Conservation (phyloP, 2,329 filamentous ascomycete genomes). For the Rasamsonia emersonii region DNA sequence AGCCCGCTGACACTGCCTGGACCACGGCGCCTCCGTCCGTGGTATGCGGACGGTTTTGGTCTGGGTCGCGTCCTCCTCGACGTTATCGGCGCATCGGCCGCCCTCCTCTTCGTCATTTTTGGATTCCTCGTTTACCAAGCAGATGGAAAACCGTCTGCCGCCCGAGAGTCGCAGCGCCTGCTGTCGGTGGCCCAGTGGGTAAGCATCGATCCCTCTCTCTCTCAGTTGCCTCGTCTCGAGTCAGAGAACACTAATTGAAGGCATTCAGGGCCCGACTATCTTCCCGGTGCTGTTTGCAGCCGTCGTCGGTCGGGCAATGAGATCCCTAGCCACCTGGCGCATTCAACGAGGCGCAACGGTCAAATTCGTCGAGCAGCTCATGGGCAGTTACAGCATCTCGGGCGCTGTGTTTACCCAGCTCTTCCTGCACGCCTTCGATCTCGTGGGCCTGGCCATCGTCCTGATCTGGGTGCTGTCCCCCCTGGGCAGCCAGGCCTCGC, state of each 20-base stretch:
- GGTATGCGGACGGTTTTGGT: neutral
- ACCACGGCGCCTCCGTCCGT: neutral
- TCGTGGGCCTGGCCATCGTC: neutral
- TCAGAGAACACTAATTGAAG: too few relatives aligned
- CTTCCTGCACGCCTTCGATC: neutral
- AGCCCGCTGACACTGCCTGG: too few relatives aligned
- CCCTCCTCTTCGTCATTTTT: conserved; percentile 1
- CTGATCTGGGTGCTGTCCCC: conserved; percentile 3
- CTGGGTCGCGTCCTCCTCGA: neutral
- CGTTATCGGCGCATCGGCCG: neutral
- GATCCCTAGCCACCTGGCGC: neutral
- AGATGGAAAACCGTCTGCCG: conserved; percentile 1
- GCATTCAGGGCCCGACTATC: conserved; percentile 1
- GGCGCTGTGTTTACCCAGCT: neutral
- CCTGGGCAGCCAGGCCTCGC: conserved; percentile 2
- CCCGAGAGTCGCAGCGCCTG: neutral
- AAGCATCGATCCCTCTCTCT: neutral
- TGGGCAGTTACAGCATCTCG: neutral
- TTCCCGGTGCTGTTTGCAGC: conserved; percentile 3
- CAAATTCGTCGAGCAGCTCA: neutral
- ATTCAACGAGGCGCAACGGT: conserved; percentile 1
- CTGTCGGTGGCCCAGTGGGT: neutral
- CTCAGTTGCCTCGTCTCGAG: too few relatives aligned
- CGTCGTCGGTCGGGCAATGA: neutral
- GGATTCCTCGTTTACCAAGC: neutral